Evolutionary conservation across 2,329 filamentous ascomycete species (phyloP).

Genomic region (Fusarium secorum): DNA sequence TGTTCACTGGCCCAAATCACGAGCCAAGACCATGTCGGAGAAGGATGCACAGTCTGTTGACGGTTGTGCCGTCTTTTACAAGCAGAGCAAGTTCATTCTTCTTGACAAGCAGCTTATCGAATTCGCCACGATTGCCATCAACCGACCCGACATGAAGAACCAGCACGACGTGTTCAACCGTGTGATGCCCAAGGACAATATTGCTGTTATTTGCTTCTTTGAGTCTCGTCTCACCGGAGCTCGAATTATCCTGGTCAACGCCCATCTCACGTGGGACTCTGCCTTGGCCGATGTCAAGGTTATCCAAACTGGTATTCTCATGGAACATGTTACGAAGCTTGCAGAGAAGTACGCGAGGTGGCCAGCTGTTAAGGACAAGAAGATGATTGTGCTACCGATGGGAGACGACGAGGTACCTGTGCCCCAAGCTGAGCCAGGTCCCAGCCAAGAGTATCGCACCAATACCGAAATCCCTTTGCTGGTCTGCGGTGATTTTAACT

Average conservation of each 20-base stretch:
- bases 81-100: constrained; percentile 90
- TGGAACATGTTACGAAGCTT: constrained; percentile 88
- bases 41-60: constrained; percentile 90
- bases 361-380: constrained; percentile 84
- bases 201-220: constrained; percentile 89
- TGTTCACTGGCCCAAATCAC: constrained; percentile 88
- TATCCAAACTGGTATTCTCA: constrained; percentile 92
- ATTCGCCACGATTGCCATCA: constrained; percentile 90
- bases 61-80: constrained; percentile 97
- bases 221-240: constrained; percentile 92
- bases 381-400: constrained; percentile 57
- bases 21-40: constrained; percentile 90
- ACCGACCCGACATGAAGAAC: constrained; percentile 94
- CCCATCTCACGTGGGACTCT: constrained; percentile 95
- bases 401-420: constrained; percentile 57
- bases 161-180: constrained; percentile 98
- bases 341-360: constrained; percentile 85
- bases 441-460: constrained; percentile 85
- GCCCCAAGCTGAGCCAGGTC: constrained; percentile 70
- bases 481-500: constrained; percentile 97
- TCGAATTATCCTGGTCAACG: constrained; percentile 90
- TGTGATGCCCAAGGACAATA: constrained; percentile 98
- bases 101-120: constrained; percentile 95
- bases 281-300: constrained; percentile 92
- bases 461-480: constrained; percentile 89